These are phyloP conservation scores for Ploettnerulaceae sp. DNA, from an alignment of 2,329 filamentous ascomycete genomes.

Conservation along the genomic window DNA sequence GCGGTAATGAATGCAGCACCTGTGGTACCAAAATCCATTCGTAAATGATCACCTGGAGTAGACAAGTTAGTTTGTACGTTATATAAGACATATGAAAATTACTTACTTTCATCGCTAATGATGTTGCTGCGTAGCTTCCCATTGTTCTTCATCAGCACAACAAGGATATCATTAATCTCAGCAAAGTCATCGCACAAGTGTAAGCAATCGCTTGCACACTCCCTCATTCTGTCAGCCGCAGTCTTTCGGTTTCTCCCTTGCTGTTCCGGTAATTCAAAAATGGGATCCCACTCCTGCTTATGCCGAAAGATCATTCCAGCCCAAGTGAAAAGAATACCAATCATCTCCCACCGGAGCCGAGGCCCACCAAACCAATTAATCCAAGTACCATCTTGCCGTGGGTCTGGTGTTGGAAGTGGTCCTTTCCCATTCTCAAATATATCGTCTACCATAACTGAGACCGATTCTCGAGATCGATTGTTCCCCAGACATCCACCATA, in stretches of 20 bases:
- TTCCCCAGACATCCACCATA: neutral
- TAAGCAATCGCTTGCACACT: constrained; percentile 3
- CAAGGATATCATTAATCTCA: constrained; percentile 4
- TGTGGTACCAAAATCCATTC: constrained; percentile 8
- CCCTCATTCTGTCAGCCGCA: constrained; percentile 6
- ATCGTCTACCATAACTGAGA: constrained; percentile 3
- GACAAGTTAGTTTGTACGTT: neutral
- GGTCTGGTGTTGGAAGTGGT: neutral
- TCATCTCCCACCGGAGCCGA: constrained; percentile 7
- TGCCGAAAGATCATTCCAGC: constrained; percentile 8
- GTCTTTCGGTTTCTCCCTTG: neutral
- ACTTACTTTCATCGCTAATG: constrained; percentile 15
- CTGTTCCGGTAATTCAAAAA: constrained; percentile 8
- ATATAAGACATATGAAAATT: neutral
- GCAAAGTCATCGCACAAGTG: constrained; percentile 1
- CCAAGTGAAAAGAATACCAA: constrained; percentile 10
- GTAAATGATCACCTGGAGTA: constrained; percentile 4
- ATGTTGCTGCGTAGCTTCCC: constrained; percentile 10
- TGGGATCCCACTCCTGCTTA: constrained; percentile 9
- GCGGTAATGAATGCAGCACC: constrained; percentile 7
- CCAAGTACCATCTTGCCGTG: neutral
- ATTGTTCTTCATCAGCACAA: constrained; percentile 6
- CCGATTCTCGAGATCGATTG: constrained; percentile 7
- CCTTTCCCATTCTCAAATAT: constrained; percentile 6
- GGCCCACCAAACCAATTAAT: constrained; percentile 7